phyloP scores from a whole-genome alignment of 139 green algal species.

The Closterium sp. region DNA sequence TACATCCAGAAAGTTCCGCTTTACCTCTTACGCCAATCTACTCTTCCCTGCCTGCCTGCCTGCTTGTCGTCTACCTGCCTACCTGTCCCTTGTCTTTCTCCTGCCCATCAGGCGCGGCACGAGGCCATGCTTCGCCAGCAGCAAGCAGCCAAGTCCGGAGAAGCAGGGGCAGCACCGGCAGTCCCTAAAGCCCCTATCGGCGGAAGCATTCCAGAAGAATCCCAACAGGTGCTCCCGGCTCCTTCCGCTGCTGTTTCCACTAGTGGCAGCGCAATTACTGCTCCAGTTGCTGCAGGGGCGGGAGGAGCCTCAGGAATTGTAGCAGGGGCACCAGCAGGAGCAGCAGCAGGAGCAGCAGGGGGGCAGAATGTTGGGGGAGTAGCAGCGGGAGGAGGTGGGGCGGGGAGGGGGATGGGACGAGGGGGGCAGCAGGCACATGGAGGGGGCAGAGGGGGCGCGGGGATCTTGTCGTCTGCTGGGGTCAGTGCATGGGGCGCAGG shows the following conservation, averaged over 20 bases:
- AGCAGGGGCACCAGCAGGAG: background rate
- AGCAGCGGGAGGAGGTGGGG: background rate
- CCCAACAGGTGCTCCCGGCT: background rate
- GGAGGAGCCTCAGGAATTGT: background rate
- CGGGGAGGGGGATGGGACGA: background rate
- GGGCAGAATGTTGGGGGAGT: background rate
- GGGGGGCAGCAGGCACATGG: background rate
- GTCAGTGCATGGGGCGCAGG: background rate
- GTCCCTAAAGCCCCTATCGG: background rate
- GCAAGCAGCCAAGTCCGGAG: background rate
- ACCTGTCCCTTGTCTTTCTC: background rate
- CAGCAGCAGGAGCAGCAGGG: background rate
- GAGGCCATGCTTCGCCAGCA: background rate
- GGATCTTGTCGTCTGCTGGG: background rate
- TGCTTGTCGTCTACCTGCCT: background rate
- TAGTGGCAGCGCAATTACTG: background rate
- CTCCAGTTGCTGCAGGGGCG: background rate
- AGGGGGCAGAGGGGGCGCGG: background rate
- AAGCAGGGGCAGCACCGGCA: background rate
- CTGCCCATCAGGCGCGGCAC: background rate
- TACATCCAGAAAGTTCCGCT: no score
- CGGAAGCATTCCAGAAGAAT: background rate
- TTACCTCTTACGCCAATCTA: no score
- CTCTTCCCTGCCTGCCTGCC: no score
- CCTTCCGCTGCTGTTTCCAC: background rate